Base-by-base conservation (phyloP, 2,329 filamentous ascomycete species). In the Aureobasidium sp. region DNA sequence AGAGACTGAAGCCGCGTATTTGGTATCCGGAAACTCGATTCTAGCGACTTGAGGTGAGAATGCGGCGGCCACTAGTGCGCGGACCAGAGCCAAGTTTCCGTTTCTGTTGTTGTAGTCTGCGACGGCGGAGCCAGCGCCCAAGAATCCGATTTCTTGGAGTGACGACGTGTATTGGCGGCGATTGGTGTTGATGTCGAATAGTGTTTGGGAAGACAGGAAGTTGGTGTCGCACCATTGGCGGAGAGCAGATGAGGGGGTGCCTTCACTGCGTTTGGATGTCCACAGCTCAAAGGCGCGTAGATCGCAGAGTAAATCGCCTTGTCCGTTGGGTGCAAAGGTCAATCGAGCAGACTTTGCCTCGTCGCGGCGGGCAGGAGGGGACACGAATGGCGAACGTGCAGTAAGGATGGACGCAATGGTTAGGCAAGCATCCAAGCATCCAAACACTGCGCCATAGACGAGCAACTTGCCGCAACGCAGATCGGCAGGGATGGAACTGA, bases 401-500 rank as follows among this genome's bases (percentile, higher is more conserved):
- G 91, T 97, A n/a, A 99, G 81, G 44, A 97, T 94, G 9, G 92
- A 88, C 1, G 94, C 90, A 65, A 97, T 92, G 2, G 89, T 91
- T 61, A 97, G 82, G 67, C 88, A 91, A 58, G 93, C 86, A 69
- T 96, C 91, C 7, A 97, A 82, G 70, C 93, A 97, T 37, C 90
- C 90, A 70, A 99, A 97, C 63, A 95, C 91, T 17, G 91, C 88
- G 6, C 94, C 94, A 70, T 95, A 96, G 3, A 99, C 90, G 82
- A 99, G 91, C 37, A 99, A 82, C 75, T 99, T 99, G 49, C 90
- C 91, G 72, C 91, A 95, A 31, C 93, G 86, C 52, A 99, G 81
- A 71, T 99, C 94, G 0, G 93, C 90, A 1, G 94, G 94, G 56
- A 99, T 91, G 85, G 95, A 90, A 20, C 92, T 89, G n/a, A 99